Evolutionary conservation across 2,329 filamentous ascomycete species (phyloP), one percentile per base, ranked within the genome.

Genomic region (Botrytis galanthina): DNA sequence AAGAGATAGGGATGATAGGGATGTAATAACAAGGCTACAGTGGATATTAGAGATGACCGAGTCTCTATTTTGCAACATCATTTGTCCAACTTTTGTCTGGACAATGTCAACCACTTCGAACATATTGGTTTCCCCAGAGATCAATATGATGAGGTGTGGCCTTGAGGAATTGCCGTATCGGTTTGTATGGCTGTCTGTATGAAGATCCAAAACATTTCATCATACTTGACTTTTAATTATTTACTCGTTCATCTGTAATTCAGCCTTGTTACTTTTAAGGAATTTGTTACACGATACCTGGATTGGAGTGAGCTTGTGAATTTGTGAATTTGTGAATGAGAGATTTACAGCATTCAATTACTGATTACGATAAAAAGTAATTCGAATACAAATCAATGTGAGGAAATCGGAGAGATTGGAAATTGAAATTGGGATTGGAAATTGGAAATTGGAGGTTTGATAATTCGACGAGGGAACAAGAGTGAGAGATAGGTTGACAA

Each of bases 1-100:
- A 68, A 39, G 35, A 29, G 64, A 68, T 68, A 42, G 66, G 35
- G 46, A 68, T 68, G 48, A 20, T n/a, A 39, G 26, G 64, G 64
- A 29, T 57, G 51, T 57, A 29, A 57, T 8, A 57, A 64, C 66
- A 69, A 69, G 48, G 48, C 48, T 69, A 69, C 20, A 54, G 64
- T 68, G 64, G 64, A 57, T 35, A 54, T 46, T 26, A 22, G n/a
- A 44, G 26, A 57, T n/a, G n/a, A n/a, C n/a, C n/a, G n/a, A n/a
- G 18, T 63, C 37, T n/a, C 37, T 63, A 22, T 39, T 63, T 39
- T 63, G 61, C n/a, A 39, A 39, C 37, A 26, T 69, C 14, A 42
- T 57, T 57, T 69, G 66, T 57, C 51, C 37, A 69, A 57, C 51
- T 22, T 69, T 42, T 42, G n/a, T 57, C 48, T 57, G 22, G n/a